These are phyloP conservation scores for Hypoxylon sp. DNA, from an alignment of 2,329 filamentous ascomycete species.

Conservation along the genomic window DNA sequence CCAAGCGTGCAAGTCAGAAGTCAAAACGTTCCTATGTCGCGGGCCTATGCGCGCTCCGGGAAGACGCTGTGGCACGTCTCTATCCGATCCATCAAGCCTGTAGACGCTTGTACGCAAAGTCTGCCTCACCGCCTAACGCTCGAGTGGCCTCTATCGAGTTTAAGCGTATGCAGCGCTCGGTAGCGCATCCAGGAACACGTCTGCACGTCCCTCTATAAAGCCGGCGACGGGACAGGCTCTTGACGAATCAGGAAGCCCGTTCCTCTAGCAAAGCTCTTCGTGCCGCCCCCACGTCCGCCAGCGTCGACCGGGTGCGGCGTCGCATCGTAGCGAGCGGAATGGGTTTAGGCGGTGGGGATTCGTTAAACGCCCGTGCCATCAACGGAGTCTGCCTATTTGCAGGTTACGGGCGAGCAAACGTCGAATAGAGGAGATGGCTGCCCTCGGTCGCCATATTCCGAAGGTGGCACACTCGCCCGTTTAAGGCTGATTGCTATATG, in stretches of 20 bases:
- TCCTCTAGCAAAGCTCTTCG: too few species aligned
- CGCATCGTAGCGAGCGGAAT: slow-evolving; percentile 18
- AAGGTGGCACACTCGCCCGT: slow-evolving; percentile 26
- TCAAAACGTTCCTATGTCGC: background rate
- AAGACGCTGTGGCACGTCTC: slow-evolving; percentile 4
- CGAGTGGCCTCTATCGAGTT: background rate
- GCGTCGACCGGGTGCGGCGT: slow-evolving; percentile 10
- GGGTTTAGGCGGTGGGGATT: slow-evolving; percentile 3
- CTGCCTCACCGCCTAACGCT: slow-evolving; percentile 4
- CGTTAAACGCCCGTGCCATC: background rate
- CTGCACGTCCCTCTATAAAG: background rate
- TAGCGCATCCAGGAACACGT: slow-evolving; percentile 12
- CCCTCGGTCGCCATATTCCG: slow-evolving; percentile 30
- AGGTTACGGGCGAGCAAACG: background rate
- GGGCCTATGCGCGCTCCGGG: slow-evolving; percentile 2
- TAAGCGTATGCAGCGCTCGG: too few species aligned
- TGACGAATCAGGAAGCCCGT: slow-evolving; percentile 23
- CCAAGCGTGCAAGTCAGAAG: slow-evolving; percentile 13
- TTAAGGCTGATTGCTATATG: too few species aligned
- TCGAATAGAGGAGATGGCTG: too few species aligned
- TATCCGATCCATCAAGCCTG: background rate
- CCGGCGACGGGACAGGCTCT: slow-evolving; percentile 8
- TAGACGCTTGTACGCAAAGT: background rate
- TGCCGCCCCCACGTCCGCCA: slow-evolving; percentile 9
- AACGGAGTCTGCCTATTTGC: slow-evolving; percentile 8